Evolutionary conservation across 345 rosid species (phyloP), one percentile per base, ranked within the genome.

Genomic region (Iberis pinnata): DNA sequence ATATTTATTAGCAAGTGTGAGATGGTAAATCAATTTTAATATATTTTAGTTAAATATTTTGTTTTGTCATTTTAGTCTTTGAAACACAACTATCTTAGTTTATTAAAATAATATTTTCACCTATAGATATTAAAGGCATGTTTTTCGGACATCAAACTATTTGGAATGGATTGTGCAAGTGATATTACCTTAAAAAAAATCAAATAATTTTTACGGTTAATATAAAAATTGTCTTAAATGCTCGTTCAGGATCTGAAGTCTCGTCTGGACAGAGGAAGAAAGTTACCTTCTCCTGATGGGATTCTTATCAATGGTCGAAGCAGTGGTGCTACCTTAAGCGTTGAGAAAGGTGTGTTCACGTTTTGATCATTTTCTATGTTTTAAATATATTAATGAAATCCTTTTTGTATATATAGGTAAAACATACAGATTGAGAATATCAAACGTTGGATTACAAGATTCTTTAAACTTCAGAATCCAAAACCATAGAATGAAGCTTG

Each of bases 241-340:
- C n/a, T n/a, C n/a, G n/a, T 53, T 32, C 60, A 92, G 98, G 68
- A 43, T 32, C 72, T 92, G 75, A 81, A 25, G 61, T 74, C 73
- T 19, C 53, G 32, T 8, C 75, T 92, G 40, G 94, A 92, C 46
- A 7, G 54, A 8, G 98, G 98, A 2, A 75, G 51, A 16, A 79
- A 72, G 71, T 59, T 92, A 15, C 95, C 97, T 13, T 61, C 68
- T 42, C 84, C 97, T 38, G 87, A 85, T 48, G 95, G 88, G 20
- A 75, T 92, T 59, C 90, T 92, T 69, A 85, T 92, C 73, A 92
- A 92, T 47, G 98, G 98, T 2, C 80, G 92, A 0, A 83, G 95
- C 12, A 72, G 43, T 9, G 93, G 97, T 49, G 79, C 80, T 19
- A 49, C 65, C 26, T 64, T 92, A 15, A 88, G 67, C 12, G 90